A percentile compares a stretch with the other conserved stretches of the same genome.
Conservation (phyloP, 73 alveolate species). For the Breviolum minutum region DNA sequence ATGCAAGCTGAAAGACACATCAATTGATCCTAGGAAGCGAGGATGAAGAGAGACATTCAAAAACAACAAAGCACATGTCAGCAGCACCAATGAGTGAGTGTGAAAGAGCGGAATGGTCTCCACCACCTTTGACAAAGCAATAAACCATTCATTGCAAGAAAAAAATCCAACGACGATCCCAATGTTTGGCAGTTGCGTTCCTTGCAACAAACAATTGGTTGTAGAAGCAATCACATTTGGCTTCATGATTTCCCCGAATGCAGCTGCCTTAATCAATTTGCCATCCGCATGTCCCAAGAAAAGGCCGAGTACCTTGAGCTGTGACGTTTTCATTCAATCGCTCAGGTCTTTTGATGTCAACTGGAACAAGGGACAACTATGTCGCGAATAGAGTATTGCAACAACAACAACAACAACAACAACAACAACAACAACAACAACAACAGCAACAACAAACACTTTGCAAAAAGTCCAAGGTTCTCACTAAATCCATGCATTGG, state of each 20-base stretch:
- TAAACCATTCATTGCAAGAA: not conserved
- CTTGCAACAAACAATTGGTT: not conserved
- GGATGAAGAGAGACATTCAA: not conserved
- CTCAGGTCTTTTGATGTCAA: too few species aligned
- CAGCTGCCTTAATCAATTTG: slow-evolving; percentile 39
- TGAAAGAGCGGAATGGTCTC: slow-evolving; percentile 84
- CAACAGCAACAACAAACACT: not conserved
- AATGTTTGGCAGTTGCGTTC: not conserved
- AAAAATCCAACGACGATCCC: not conserved
- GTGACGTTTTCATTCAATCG: not conserved
- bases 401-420: too few species aligned
- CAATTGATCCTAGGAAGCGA: too few species aligned
- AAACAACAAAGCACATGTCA: not conserved
- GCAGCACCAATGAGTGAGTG: slow-evolving; percentile 53
- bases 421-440: too few species aligned
- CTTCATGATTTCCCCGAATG: not conserved
- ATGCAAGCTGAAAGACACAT: too few species aligned
- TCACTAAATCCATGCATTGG: too few species aligned
- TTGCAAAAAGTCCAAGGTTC: too few species aligned
- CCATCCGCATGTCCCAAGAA: slow-evolving; percentile 69
- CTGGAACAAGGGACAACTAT: too few species aligned
- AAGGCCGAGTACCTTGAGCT: slow-evolving; percentile 43
- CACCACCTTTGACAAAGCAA: slow-evolving; percentile 26
- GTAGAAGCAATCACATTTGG: not conserved
- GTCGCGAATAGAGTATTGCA: too few species aligned